These are phyloP conservation scores for Colletotrichum tamarilloi DNA, from an alignment of 2,329 filamentous ascomycete genomes.

Conservation along the genomic window DNA sequence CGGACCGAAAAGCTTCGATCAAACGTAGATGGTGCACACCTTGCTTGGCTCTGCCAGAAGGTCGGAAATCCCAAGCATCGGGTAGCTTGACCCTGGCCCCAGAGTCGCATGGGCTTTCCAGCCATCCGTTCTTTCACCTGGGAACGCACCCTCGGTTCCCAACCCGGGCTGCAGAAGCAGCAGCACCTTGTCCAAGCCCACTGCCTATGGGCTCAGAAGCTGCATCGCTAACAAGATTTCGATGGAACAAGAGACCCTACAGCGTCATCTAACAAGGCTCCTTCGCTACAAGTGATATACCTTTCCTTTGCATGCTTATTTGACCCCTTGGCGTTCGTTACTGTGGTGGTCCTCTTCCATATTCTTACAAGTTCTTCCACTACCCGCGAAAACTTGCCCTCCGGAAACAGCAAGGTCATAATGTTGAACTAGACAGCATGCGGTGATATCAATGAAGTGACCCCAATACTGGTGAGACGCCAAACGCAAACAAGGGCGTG, in stretches of 20 bases:
- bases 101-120: background rate
- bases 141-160: too few species aligned
- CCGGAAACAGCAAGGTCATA: background rate
- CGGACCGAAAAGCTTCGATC: background rate
- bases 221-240: background rate
- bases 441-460: background rate
- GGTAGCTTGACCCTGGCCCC: background rate
- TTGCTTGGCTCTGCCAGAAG: background rate
- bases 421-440: background rate
- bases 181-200: too few species aligned
- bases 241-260: background rate
- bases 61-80: conserved; percentile 1
- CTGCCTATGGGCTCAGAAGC: too few species aligned
- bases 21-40: background rate
- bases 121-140: too few species aligned
- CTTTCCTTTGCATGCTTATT: background rate
- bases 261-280: background rate
- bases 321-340: background rate
- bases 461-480: background rate
- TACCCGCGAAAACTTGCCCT: background rate
- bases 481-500: background rate
- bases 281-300: background rate
- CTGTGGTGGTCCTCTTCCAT: too few species aligned
- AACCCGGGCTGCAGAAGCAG: too few species aligned
- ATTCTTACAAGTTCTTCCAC: background rate